Base-by-base conservation (phyloP, 2,329 filamentous ascomycete genomes). In the Colletotrichum sp. region DNA sequence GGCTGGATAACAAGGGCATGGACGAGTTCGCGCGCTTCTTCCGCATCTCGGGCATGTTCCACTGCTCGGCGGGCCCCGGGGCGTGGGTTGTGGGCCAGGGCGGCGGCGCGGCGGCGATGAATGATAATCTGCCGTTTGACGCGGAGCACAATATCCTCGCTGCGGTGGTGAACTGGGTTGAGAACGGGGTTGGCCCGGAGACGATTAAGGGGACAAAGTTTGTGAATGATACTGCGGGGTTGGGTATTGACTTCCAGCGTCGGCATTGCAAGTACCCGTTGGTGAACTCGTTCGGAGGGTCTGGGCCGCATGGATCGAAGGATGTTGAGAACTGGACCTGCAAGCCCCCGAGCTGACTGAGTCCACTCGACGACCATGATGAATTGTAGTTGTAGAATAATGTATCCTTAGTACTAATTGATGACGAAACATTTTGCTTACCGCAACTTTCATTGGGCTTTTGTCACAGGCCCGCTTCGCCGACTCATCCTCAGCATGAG, bases 11-110 rank as follows among this genome's bases (percentile, higher is more conserved):
- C 18, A 31, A 34, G 1, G 76, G 80, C 16, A 63, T 87, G 24
- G 87, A 86, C 3, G 84, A 87, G 12, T 88, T 88, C 78, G 92
- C 88, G 79, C 80, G 83, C 0, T 86, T 87, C 76, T 90, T 90
- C 77, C 82, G 81, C 24, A 84, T 91, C n/a, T 88, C 88, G 0
- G 89, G 89, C 1, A 88, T 90, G 86, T 81, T 80, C 18, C 88
- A 90, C 80, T 90, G 88, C 78, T 75, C 73, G 36, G 84, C 85
- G 5, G 89, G 89, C 8, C 81, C 80, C 3, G 88, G 88, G 2
- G 88, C 87, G 0, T 83, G 79, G 76, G 75, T 76, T 8, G 54
- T 84, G 4, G 82, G 83, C 0, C 76, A 80, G 65, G 66, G 75
- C 8, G 59, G 78, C 43, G 55, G 24, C 29, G 68, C 62, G 2